These are phyloP conservation scores for Vaccinium corymbosum DNA, from an alignment of 148 eudicot genomes.

Conservation along the genomic window DNA sequence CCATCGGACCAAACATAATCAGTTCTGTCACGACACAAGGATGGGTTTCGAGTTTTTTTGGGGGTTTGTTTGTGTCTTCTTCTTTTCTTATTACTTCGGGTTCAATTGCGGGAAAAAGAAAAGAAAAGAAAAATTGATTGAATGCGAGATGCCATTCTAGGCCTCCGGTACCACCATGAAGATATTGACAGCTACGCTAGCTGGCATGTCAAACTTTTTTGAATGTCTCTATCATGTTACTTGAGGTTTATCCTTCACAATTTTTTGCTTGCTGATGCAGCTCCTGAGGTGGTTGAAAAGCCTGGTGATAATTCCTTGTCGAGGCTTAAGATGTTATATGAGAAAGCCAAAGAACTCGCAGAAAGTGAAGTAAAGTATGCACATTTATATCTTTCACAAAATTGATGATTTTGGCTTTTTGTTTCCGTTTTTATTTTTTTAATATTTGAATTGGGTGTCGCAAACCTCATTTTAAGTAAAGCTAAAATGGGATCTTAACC, in stretches of 20 bases:
- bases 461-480: neutral
- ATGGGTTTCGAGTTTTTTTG: neutral
- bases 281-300: constrained; percentile 91
- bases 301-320: constrained; percentile 75
- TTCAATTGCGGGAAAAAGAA: neutral
- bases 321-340: constrained; percentile 60
- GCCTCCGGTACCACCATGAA: neutral
- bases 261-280: constrained; percentile 39
- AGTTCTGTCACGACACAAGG: neutral
- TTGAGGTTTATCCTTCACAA: too few relatives aligned
- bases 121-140: neutral
- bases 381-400: neutral
- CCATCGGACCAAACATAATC: neutral
- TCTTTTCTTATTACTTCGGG: neutral
- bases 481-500: neutral
- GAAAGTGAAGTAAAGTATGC: constrained; percentile 79
- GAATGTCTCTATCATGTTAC: neutral
- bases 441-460: neutral
- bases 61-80: neutral
- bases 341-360: constrained; percentile 72
- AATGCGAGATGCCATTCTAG: neutral
- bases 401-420: neutral
- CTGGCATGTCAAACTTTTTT: neutral
- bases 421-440: neutral
- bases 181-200: neutral